phyloP scores from a whole-genome alignment of 139 green algal species.

The Chlorella sp. region DNA sequence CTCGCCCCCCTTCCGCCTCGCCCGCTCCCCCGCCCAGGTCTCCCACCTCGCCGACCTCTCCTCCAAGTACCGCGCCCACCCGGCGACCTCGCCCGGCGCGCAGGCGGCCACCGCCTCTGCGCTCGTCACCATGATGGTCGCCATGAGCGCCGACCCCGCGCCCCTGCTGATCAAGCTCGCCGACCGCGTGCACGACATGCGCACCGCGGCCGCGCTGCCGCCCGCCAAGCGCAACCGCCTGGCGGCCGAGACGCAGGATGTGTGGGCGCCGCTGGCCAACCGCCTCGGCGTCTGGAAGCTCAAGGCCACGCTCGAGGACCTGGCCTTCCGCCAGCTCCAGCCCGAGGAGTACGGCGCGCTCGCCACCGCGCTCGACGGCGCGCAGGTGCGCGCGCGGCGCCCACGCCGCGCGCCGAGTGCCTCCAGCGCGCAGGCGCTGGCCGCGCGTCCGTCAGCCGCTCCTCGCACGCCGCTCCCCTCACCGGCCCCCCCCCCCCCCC shows the following conservation, averaged over 20 bases:
- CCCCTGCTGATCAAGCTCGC: conserved; percentile 90
- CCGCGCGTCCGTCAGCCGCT: too few species aligned
- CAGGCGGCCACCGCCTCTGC: conserved; percentile 16
- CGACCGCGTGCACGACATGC: conserved; percentile 78
- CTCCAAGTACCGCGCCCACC: conserved; percentile 49
- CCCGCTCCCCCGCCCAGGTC: conserved; percentile 26
- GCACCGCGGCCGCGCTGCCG: conserved; percentile 56
- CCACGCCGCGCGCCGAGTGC: conserved; percentile 13
- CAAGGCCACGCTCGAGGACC: conserved; percentile 93
- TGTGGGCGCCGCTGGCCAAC: conserved; percentile 88
- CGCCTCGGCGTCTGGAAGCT: conserved; percentile 87
- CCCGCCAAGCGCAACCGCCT: conserved; percentile 45
- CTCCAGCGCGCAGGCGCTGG: neutral
- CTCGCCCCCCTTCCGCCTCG: too few species aligned
- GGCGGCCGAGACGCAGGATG: conserved; percentile 72
- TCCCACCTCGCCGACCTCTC: conserved; percentile 52
- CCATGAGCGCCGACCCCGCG: conserved; percentile 64
- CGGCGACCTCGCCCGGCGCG: conserved; percentile 23
- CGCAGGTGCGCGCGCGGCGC: conserved; percentile 42
- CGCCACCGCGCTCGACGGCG: conserved; percentile 4
- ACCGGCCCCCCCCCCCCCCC: too few species aligned
- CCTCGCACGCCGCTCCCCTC: too few species aligned
- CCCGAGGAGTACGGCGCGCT: conserved; percentile 49
- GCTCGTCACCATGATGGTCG: conserved; percentile 63
- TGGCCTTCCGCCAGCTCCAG: conserved; percentile 74